Base-by-base conservation (phyloP, 352 stramenopile species). In the Globisporangium orthogonon region DNA sequence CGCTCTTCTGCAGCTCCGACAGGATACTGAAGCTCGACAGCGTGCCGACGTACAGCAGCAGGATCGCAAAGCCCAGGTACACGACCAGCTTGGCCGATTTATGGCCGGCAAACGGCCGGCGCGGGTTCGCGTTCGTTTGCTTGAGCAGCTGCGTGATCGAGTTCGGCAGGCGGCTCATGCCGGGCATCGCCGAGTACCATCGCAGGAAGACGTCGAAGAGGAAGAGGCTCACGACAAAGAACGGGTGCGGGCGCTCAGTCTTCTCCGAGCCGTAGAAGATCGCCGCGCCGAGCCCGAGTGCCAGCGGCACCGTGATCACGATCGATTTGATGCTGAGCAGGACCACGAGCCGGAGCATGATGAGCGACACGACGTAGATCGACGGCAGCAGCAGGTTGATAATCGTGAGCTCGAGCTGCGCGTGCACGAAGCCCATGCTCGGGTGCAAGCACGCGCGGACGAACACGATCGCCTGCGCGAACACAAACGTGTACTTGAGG, bases 351-450 rank as follows among this genome's bases (percentile, higher is more conserved):
- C 82, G 77, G 23, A 94, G 67, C 48, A 83, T 68, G 39, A 94
- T 86, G 18, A 94, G 74, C 48, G 82, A 91, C 14, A 94, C 71
- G 10, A 94, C 84, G 61, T 94, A 94, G 61, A 94, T 91, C 14
- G 84, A 89, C 33, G 84, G 84, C 18, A 94, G 67, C 37, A 94
- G 65, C 51, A 94, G 60, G 61, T 94, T 94, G 70, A 94, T 92
- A 56, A 94, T 94, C 7, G 84, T 94, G 35, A 94, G 78, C 65
- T 94, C 84, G 14, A 94, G 73, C 56, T 94, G 84, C 17, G 84
- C 84, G 50, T 94, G 84, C 29, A 94, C 84, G 47, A 94, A 94
- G 1, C 84, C 84, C 84, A 94, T 94, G 45, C 74, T 69, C 11
- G 84, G 84, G 62, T 92, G 84, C 30, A 94, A 45, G 43, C 80